Evolutionary conservation across 306 rosid genomes (phyloP), one percentile per base, ranked within the genome.

Genomic region (Carpinus viminea): DNA sequence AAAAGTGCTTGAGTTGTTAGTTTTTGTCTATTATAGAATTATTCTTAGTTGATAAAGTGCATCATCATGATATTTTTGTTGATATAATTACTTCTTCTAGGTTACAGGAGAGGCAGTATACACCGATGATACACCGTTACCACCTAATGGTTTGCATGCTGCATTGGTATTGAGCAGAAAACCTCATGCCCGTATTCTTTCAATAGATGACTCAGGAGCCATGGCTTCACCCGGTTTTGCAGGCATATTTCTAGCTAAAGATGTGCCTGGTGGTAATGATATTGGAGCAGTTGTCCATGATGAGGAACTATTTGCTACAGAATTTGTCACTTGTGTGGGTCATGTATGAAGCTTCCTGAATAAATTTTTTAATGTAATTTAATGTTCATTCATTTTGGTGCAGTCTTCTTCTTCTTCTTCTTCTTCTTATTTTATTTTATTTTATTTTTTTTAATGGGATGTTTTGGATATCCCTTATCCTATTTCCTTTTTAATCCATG

Each of bases 31-130:
- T 34, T 16, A 17, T 51, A 8, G 52, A 28, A 62, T 28, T 50
- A 45, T 77, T 38, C 61, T 75, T 50, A 76, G 50, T 79, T 50
- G 20, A 24, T 71, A 50, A 36, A 70, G 59, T 77, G 51, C 50
- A 68, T 53, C 43, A 36, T 46, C 57, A 73, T 82, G 77, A 72
- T 50, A 66, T 41, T 55, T 41, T 62, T 76, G 73, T 74, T 80
- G 43, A 80, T 70, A 36, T 66, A 36, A 72, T 62, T 61, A 82
- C 81, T 77, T 80, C 41, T 70, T 56, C 71, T 85, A 95, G 98
- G 98, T 92, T 75, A 88, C 98, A 64, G 98, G 98, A 73, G 98
- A 90, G 85, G 98, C 97, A 64, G 92, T 87, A 84, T 95, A 95
- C 85, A 87, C 90, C 18, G 98, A 90, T 79, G 98, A 95, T 80